Percentiles rank a stretch among this genome's conserved stretches.
Conservation (phyloP, 768 basidiomycete genomes). For the Russula abietina region DNA sequence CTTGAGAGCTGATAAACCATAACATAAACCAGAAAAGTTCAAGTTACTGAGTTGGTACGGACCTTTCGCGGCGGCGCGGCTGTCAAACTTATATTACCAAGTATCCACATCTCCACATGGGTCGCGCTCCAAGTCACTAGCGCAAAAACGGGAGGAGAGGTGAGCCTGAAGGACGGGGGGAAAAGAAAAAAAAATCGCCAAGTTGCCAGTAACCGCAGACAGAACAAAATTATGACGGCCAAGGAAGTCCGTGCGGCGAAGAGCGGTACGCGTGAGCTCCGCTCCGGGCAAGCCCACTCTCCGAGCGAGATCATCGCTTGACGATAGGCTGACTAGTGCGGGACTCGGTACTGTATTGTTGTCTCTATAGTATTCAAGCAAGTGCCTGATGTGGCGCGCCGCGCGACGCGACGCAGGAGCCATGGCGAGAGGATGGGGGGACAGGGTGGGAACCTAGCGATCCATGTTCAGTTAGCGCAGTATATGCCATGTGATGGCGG, state of each 20-base stretch:
- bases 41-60: too few relatives aligned
- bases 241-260: conserved; percentile 12
- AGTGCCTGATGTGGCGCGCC: not conserved
- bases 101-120: not conserved
- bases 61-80: not conserved
- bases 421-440: not conserved
- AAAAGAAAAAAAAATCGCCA: not conserved
- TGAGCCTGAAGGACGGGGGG: too few relatives aligned
- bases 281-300: too few relatives aligned
- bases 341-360: not conserved
- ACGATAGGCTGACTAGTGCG: conserved; percentile 8
- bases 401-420: too few relatives aligned
- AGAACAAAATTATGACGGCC: not conserved
- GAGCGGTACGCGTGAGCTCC: not conserved
- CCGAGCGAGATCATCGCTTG: conserved; percentile 2
- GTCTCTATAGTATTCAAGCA: too few relatives aligned
- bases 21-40: too few relatives aligned
- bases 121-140: not conserved
- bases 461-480: not conserved
- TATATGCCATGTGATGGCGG: too few relatives aligned
- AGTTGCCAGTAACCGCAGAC: not conserved
- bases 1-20: too few relatives aligned
- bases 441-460: not conserved
- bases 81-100: not conserved
- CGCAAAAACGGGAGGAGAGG: not conserved